Conservation (phyloP, 179 eudicot species). For the Spergularia azorica region DNA sequence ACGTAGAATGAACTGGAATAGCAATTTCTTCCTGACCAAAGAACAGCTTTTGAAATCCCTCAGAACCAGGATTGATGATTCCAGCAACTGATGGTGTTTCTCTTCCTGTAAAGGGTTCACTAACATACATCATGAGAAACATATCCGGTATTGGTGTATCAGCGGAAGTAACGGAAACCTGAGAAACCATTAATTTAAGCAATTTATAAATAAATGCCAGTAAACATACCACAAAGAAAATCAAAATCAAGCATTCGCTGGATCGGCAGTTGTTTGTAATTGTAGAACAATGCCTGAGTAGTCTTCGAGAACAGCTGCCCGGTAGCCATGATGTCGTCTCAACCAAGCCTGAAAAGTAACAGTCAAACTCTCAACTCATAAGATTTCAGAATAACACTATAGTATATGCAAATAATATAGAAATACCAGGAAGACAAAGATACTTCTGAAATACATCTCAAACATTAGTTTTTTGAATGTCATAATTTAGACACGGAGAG, state of each 20-base stretch:
- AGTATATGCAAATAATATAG: background rate
- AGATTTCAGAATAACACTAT: background rate
- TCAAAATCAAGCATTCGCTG: constrained; percentile 99
- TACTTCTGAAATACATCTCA: background rate
- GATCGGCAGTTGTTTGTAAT: constrained; percentile 95
- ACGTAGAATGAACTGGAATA: constrained; percentile 98
- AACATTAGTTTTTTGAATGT: background rate
- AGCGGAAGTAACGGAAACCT: background rate
- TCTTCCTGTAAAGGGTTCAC: constrained; percentile 11
- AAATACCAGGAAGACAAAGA: background rate
- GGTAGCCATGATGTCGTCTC: constrained; percentile 75
- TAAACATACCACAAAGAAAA: constrained; percentile 85
- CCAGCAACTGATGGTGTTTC: constrained; percentile 99
- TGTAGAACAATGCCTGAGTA: constrained; percentile 95
- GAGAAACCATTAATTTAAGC: background rate
- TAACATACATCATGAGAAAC: background rate
- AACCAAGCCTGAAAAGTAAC: constrained; percentile 34
- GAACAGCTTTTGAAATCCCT: constrained; percentile 96
- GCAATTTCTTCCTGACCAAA: constrained; percentile 99
- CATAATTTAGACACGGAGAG: background rate
- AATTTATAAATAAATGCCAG: background rate
- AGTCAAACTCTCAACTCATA: background rate
- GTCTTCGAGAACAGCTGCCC: constrained; percentile 95
- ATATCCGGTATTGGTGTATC: background rate
- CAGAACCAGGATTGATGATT: constrained; percentile 95